Evolutionary conservation across 495 filamentous ascomycete genomes (phyloP).

Genomic region (Podospora pseudocomata): DNA sequence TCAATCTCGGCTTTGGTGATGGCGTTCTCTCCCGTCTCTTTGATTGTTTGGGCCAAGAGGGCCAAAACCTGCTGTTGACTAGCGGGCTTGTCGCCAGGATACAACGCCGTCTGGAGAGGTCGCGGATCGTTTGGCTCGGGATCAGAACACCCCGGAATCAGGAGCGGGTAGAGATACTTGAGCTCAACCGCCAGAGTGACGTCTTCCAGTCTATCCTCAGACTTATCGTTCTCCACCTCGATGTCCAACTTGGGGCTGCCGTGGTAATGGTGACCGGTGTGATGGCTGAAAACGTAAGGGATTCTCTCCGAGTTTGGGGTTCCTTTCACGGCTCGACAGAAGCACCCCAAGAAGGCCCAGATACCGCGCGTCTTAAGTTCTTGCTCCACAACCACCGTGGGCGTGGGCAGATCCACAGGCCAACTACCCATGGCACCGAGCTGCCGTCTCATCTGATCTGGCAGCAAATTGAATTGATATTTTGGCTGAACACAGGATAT

Average conservation of each 20-base stretch:
- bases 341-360: not conserved
- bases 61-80: slow-evolving; percentile 16
- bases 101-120: not conserved
- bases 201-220: slow-evolving; percentile 2
- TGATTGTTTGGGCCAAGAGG: slow-evolving; percentile 23
- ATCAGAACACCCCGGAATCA: slow-evolving; percentile 2
- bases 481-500: not conserved
- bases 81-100: not conserved
- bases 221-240: not conserved
- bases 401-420: not conserved
- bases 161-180: slow-evolving; percentile 18
- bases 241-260: no score
- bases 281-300: not conserved
- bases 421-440: not conserved
- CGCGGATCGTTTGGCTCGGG: slow-evolving; percentile 2
- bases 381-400: not conserved
- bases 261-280: not conserved
- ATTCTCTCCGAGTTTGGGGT: not conserved
- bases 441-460: not conserved
- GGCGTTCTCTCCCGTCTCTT: slow-evolving; percentile 18
- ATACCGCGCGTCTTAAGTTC: not conserved
- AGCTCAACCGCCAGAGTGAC: slow-evolving; percentile 1
- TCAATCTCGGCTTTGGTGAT: slow-evolving; percentile 20
- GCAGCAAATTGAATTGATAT: not conserved
- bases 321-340: not conserved